These are phyloP conservation scores for Acanthamoeba castellanii DNA, from an alignment of 208 protist genomes.

Conservation along the genomic window DNA sequence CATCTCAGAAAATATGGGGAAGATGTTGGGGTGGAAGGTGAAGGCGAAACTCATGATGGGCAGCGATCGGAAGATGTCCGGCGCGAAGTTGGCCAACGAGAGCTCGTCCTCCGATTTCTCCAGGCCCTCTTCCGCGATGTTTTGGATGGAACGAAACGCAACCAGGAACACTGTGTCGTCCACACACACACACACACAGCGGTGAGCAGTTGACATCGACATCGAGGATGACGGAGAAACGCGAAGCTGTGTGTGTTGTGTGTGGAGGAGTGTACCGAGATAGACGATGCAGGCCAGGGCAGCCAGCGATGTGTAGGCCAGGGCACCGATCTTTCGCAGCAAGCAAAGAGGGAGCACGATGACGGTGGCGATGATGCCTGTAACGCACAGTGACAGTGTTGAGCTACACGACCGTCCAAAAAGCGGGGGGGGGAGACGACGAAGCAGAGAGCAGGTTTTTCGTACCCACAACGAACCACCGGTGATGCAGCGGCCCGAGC, in stretches of 20 bases:
- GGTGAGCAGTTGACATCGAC: not conserved
- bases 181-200: not conserved
- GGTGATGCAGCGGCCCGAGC: slow-evolving; percentile 15
- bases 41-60: slow-evolving; percentile 65
- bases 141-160: slow-evolving; percentile 8
- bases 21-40: slow-evolving; percentile 69
- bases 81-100: not conserved
- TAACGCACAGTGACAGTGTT: not conserved
- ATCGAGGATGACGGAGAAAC: not conserved
- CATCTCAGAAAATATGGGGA: slow-evolving; percentile 50
- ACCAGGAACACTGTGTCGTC: slow-evolving; percentile 2
- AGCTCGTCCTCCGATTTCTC: slow-evolving; percentile 13
- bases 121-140: slow-evolving; percentile 1
- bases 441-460: not conserved
- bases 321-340: slow-evolving; percentile 1
- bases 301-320: slow-evolving; percentile 14
- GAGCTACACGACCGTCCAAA: not conserved
- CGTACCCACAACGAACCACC: slow-evolving; percentile 31
- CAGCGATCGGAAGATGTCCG: slow-evolving; percentile 7
- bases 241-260: not conserved
- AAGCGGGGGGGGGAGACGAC: not conserved
- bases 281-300: slow-evolving; percentile 64
- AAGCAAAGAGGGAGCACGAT: slow-evolving; percentile 34
- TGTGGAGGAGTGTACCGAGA: not conserved
- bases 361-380: not conserved